A percentile compares a stretch with the other conserved stretches of the same genome.
Evolutionary conservation across 2,329 filamentous ascomycete species (phyloP).

Genomic region (Amauroascus verrucosus): DNA sequence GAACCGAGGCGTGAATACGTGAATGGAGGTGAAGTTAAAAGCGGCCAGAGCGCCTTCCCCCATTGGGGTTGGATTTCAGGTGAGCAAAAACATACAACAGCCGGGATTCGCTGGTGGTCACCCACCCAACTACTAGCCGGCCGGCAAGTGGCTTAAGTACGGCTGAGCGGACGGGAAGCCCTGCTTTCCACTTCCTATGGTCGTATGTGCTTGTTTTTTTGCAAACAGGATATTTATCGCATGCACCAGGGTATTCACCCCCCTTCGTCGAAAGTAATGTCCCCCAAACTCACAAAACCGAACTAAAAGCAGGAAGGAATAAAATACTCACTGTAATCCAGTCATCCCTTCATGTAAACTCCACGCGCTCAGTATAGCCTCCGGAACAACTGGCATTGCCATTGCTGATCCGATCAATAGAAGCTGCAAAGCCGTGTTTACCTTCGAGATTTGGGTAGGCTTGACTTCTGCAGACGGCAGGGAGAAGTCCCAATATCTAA

Average conservation of each 20-base stretch:
- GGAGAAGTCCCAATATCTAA: conserved; percentile 93
- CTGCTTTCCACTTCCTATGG: conserved; percentile 41
- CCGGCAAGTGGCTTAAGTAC: conserved; percentile 41
- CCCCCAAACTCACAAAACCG: background rate
- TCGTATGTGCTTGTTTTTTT: conserved; percentile 28
- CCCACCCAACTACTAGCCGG: conserved; percentile 41
- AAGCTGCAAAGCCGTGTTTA: conserved; percentile 88
- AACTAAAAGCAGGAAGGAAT: conserved; percentile 2
- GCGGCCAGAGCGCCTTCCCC: too few relatives aligned
- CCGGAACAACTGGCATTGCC: conserved; percentile 61
- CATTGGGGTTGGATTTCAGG: too few relatives aligned
- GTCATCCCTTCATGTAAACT: conserved; percentile 52
- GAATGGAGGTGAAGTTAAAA: too few relatives aligned
- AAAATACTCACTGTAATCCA: conserved; percentile 35
- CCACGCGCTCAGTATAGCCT: conserved; percentile 44
- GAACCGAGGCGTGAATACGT: too few relatives aligned
- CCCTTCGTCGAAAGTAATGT: background rate
- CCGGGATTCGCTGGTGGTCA: conserved; percentile 41
- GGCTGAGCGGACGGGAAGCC: conserved; percentile 42
- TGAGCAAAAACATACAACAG: conserved; percentile 39
- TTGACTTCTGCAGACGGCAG: conserved; percentile 49
- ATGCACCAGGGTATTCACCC: background rate
- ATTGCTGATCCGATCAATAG: conserved; percentile 77
- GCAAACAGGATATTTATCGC: conserved; percentile 16
- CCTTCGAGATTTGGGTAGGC: conserved; percentile 41